Evolutionary conservation across 1,284 basidiomycete species (phyloP), one percentile per base, ranked within the genome.

Genomic region (Ganoderma lucidum): DNA sequence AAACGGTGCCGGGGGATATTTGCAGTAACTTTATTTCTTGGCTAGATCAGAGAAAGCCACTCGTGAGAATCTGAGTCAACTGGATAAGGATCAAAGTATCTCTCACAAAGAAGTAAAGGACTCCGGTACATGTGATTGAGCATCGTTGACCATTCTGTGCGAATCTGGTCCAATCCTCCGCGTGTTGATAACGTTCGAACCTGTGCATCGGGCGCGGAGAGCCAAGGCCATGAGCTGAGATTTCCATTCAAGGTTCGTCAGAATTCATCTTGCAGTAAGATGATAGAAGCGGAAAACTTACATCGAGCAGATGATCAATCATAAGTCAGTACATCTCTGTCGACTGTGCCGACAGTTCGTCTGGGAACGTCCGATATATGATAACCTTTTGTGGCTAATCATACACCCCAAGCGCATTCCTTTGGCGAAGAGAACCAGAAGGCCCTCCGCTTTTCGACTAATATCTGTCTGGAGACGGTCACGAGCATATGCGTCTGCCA

Each of bases 321-420:
- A 12, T 51, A 28, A 28, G 23, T 28, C 23, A 51, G 23, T 51
- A 9, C 48, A 51, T 51, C 48, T 51, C 23, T 51, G 48, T 51
- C 48, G 48, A 28, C 48, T 51, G 48, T 51, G 23, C 48, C 19
- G 48, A 51, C 23, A 51, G 48, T 28, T 28, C 23, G 12, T 28
- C 48, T 51, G 48, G 23, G 48, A 51, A 28, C 12, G 9, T 28
- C 10, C 3, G 2, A 4, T 23, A 3, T 9, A 23, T 5, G 48
- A 51, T 28, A 51, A 51, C 48, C 48, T 23, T 51, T 51, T 51
- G 48, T 51, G 48, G 48, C 48, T 51, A 51, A 28, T 51, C 23
- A 14, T 14, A 5, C 23, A 14, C 23, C 48, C 23, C 48, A 51
- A 12, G 6, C 8, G 10, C 12, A 23, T 23, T 23, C 10, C n/a